Evolutionary conservation across 2,329 filamentous ascomycete species (phyloP), one percentile per base, ranked within the genome.

Genomic region (Arthroderma sp.): DNA sequence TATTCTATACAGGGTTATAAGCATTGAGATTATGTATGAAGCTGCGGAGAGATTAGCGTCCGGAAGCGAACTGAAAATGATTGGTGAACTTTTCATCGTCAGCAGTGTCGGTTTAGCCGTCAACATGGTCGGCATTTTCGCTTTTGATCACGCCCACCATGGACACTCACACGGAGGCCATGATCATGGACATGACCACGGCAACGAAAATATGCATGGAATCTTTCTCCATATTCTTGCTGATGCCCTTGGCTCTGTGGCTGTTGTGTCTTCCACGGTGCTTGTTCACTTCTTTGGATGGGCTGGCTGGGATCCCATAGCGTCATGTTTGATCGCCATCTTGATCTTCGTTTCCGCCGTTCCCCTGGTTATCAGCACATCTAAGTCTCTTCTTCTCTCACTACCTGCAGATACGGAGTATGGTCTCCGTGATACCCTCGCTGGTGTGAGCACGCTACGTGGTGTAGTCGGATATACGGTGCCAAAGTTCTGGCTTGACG

Each of bases 151-250:
- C 51, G 77, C 78, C 34, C 78, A 83, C 54, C 73, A 74, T 54
- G 60, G 57, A 5, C 69, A 71, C 47, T 57, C 52, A 31, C 66
- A 68, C 48, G 59, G 57, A 15, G 51, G 56, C 11, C 41, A 36
- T 3, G 54, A 61, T 38, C 46, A 51, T 29, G 53, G 59, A 38
- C 47, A 49, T 30, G 66, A 68, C n/a, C 83, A 88, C 56, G 83
- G 86, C 49, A 94, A 94, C 61, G 91, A 98, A 56, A 98, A 98
- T 59, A 95, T 98, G 88, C 78, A 91, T 55, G 91, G 91, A 8
- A 96, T 98, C 52, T 98, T 94, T 63, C 71, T 98, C 15, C 91
- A 98, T 58, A 85, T 98, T 42, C 73, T 96, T 29, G 91, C 91
- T 4, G 91, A 98, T 60, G 94, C 91, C 0, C 78, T 96, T 29